A percentile compares a stretch with the other conserved stretches of the same genome.
These are phyloP conservation scores for Tilletiaria anomala DNA, from an alignment of 1,284 basidiomycete genomes.

Conservation along the genomic window DNA sequence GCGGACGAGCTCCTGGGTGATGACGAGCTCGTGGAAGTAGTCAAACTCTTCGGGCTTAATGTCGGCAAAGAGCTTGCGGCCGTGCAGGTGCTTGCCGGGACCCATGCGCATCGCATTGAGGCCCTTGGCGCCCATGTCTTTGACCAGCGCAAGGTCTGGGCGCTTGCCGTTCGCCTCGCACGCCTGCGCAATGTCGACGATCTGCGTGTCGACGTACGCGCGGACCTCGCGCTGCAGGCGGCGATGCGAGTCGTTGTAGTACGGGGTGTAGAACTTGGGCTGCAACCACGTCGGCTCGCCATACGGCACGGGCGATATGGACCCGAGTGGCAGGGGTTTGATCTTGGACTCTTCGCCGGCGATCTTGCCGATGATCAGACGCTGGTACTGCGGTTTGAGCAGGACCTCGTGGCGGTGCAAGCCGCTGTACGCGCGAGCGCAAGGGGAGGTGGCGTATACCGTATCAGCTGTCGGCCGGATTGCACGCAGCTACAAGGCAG, in stretches of 20 bases:
- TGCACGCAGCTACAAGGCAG: too few relatives aligned
- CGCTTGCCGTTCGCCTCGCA: slow-evolving; percentile 36
- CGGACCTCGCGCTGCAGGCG: slow-evolving; percentile 39
- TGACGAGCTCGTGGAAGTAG: slow-evolving; percentile 64
- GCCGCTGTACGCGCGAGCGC: slow-evolving; percentile 14
- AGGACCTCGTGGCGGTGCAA: slow-evolving; percentile 37
- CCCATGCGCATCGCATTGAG: slow-evolving; percentile 79
- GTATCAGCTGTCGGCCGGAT: too few relatives aligned
- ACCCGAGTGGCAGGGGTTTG: slow-evolving; percentile 22
- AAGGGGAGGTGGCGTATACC: too few relatives aligned
- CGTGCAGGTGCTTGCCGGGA: slow-evolving; percentile 60
- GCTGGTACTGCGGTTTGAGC: slow-evolving; percentile 22
- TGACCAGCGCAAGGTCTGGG: slow-evolving; percentile 35
- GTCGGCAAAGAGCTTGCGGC: slow-evolving; percentile 63
- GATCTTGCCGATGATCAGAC: slow-evolving; percentile 31
- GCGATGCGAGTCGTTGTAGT: slow-evolving; percentile 41
- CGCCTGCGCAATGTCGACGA: slow-evolving; percentile 17
- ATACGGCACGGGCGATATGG: slow-evolving; percentile 36
- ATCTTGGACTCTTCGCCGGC: slow-evolving; percentile 31
- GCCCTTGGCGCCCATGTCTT: slow-evolving; percentile 41
- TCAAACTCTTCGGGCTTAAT: slow-evolving; percentile 77
- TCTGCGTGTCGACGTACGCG: slow-evolving; percentile 22
- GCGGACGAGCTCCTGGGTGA: slow-evolving; percentile 71
- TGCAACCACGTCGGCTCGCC: slow-evolving; percentile 32
- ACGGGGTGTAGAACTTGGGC: slow-evolving; percentile 34